These are phyloP conservation scores for Nakaseomyces nivariensis DNA, from an alignment of 1,139 yeast species.

Conservation along the genomic window DNA sequence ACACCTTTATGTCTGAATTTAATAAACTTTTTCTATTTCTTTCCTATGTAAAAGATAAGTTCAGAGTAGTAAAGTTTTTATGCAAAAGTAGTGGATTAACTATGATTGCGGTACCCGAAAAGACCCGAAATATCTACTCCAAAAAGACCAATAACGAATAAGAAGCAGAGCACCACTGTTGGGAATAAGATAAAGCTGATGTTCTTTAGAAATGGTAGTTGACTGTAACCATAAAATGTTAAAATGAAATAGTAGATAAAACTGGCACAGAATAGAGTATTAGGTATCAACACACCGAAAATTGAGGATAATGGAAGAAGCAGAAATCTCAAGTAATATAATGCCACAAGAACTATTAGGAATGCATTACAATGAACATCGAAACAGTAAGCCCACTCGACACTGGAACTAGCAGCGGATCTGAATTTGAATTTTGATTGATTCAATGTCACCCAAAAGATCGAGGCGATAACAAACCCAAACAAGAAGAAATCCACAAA, in stretches of 20 bases:
- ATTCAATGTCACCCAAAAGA: conserved; percentile 65
- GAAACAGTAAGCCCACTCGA: conserved; percentile 92
- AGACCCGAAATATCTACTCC: conserved; percentile 43
- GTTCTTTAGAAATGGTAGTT: conserved; percentile 64
- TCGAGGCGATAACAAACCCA: conserved; percentile 59
- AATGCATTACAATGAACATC: conserved; percentile 90
- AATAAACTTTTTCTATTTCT: too few relatives aligned
- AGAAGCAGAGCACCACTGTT: conserved; percentile 46
- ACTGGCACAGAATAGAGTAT: conserved; percentile 64
- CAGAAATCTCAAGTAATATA: conserved; percentile 69
- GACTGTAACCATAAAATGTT: conserved; percentile 80
- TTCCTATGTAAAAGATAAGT: too few relatives aligned
- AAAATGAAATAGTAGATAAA: conserved; percentile 66
- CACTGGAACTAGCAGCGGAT: conserved; percentile 39
- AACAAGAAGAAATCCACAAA: conserved; percentile 67
- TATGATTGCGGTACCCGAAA: conserved; percentile 14
- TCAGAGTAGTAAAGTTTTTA: too few relatives aligned
- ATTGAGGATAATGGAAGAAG: conserved; percentile 61
- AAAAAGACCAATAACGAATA: conserved; percentile 49
- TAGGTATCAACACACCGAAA: conserved; percentile 62
- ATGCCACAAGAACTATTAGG: conserved; percentile 64
- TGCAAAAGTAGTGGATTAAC: too few relatives aligned
- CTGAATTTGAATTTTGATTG: conserved; percentile 40
- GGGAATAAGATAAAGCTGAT: conserved; percentile 49
- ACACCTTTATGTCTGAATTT: too few relatives aligned